A percentile compares a stretch with the other conserved stretches of the same genome.
Evolutionary conservation across 106 monocot genomes (phyloP).

Genomic region (Dendrobium catenatum): DNA sequence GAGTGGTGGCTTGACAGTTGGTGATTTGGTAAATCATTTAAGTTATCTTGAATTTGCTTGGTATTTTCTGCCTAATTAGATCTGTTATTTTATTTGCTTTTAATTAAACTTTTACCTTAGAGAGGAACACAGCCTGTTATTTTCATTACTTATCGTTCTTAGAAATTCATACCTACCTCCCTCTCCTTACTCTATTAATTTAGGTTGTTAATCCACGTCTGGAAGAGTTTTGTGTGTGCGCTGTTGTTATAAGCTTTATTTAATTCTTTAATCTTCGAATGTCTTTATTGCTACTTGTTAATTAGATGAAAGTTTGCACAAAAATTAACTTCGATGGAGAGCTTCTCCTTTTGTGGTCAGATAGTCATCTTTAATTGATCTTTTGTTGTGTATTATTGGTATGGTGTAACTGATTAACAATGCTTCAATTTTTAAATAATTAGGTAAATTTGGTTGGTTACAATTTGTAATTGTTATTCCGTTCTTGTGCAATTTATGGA

Average conservation of each 20-base stretch:
- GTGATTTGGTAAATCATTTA: conserved; percentile 72
- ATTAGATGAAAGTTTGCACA: not conserved
- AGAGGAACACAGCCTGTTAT: not conserved
- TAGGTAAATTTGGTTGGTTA: not conserved
- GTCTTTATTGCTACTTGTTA: not conserved
- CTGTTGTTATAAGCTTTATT: not conserved
- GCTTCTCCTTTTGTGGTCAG: not conserved
- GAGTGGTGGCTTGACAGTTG: conserved; percentile 85
- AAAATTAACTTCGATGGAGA: not conserved
- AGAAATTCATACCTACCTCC: not conserved
- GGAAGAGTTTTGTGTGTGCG: not conserved
- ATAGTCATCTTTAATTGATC: not conserved
- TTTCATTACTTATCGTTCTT: not conserved
- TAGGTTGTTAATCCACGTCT: not conserved
- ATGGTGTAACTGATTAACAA: not conserved
- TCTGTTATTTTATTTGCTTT: not conserved
- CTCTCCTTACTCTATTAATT: not conserved
- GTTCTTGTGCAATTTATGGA: not conserved
- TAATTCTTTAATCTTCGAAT: not conserved
- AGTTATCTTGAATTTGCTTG: not conserved
- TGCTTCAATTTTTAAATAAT: not conserved
- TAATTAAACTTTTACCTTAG: not conserved
- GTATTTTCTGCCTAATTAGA: not conserved
- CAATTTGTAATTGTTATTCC: not conserved
- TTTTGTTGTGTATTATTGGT: not conserved